Conservation (phyloP, 108 stramenopile species). For the Seminavis robusta region DNA sequence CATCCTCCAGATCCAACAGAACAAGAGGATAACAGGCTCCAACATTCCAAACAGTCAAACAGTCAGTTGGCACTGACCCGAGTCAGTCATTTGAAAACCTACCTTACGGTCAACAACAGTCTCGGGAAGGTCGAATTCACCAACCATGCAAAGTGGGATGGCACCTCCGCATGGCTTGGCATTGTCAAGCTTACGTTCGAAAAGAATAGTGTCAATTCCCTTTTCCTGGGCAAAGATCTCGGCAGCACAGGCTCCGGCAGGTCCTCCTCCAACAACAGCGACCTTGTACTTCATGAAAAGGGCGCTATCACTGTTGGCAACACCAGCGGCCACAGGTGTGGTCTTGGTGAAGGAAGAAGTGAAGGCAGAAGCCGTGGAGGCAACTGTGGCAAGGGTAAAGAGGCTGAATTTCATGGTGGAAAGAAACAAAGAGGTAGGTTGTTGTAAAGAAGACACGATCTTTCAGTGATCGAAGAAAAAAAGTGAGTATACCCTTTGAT, state of each 20-base stretch:
- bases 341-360: slow-evolving; percentile 49
- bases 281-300: slow-evolving; percentile 91
- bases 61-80: no score
- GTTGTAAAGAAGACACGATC: no score
- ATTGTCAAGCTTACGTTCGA: slow-evolving; percentile 99
- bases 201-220: slow-evolving; percentile 88
- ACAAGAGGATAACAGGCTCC: no score
- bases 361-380: slow-evolving; percentile 42
- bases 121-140: slow-evolving; percentile 95
- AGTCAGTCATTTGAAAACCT: slow-evolving; percentile 23
- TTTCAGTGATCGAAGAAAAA: no score
- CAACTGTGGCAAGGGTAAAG: slow-evolving; percentile 27
- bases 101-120: slow-evolving; percentile 96
- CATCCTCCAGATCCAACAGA: not conserved
- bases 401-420: slow-evolving; percentile 63
- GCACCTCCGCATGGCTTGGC: slow-evolving; percentile 99
- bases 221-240: slow-evolving; percentile 95
- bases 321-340: slow-evolving; percentile 34
- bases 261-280: slow-evolving; percentile 96
- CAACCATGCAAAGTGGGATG: slow-evolving; percentile 98
- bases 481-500: no score
- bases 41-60: no score
- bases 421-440: no score
- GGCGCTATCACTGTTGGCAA: slow-evolving; percentile 27
- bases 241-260: slow-evolving; percentile 96